phyloP scores from a whole-genome alignment of 768 basidiomycete genomes.

The Amyloporia xantha region DNA sequence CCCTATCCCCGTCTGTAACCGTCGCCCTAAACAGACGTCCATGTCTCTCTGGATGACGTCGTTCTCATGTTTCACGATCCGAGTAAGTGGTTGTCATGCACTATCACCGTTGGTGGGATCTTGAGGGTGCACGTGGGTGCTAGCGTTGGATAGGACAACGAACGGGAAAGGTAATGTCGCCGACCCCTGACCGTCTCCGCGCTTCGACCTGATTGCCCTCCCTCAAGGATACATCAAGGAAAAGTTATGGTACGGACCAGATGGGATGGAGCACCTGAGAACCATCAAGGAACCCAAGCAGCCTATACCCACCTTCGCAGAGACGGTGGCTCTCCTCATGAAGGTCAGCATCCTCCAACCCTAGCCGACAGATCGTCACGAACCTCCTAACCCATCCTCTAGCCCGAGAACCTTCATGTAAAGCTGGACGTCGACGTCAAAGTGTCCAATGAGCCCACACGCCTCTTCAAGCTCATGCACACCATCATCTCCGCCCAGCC shows the following conservation, averaged over 20 bases:
- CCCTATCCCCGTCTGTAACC: background rate
- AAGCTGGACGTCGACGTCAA: conserved; percentile 89
- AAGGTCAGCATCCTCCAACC: conserved; percentile 32
- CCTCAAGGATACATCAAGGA: conserved; percentile 47
- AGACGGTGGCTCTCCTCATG: conserved; percentile 78
- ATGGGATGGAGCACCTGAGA: conserved; percentile 65
- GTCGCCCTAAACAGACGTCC: conserved; percentile 64
- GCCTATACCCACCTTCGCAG: conserved; percentile 83
- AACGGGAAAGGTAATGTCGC: conserved; percentile 58
- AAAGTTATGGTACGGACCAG: conserved; percentile 37
- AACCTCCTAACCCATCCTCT: conserved; percentile 6
- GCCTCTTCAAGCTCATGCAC: conserved; percentile 74
- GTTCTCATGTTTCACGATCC: conserved; percentile 97
- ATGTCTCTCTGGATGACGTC: conserved; percentile 78
- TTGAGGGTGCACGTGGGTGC: too few relatives aligned
- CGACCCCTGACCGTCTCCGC: background rate
- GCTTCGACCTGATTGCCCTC: conserved; percentile 1
- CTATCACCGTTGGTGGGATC: too few relatives aligned
- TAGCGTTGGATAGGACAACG: conserved; percentile 77
- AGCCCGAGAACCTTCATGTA: conserved; percentile 70
- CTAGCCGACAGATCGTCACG: conserved; percentile 5
- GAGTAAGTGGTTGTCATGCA: conserved; percentile 31
- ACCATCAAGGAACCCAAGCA: conserved; percentile 79
- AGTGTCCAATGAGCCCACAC: conserved; percentile 79
- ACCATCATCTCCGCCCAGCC: conserved; percentile 50